Evolutionary conservation across 805 yeast species (phyloP).

Genomic region (Nakazawaea ernobii): DNA sequence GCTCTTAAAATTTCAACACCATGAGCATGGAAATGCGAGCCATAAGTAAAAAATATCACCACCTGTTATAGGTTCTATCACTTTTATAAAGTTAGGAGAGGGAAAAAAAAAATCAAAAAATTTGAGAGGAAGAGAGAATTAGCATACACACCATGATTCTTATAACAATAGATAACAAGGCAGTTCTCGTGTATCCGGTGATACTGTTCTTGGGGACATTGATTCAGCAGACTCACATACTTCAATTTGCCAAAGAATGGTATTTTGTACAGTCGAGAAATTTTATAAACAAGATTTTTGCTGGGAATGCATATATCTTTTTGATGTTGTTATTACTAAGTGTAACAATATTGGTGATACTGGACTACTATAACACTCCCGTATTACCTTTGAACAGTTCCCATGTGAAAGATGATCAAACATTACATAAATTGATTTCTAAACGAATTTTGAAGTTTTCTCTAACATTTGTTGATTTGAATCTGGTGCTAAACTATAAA

Average conservation of each 20-base stretch:
- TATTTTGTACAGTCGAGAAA: conserved; percentile 5
- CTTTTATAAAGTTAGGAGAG: too few species aligned
- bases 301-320: conserved; percentile 9
- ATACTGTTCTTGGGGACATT: conserved; percentile 3
- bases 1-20: too few species aligned
- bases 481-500: conserved; percentile 1
- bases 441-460: not conserved
- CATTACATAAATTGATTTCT: not conserved
- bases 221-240: conserved; percentile 2
- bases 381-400: conserved; percentile 1
- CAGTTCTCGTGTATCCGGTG: not conserved
- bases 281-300: conserved; percentile 7
- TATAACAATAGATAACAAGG: not conserved
- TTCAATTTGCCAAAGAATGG: conserved; percentile 4
- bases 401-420: not conserved
- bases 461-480: not conserved
- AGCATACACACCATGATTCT: not conserved
- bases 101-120: not conserved
- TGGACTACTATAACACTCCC: not conserved
- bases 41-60: too few species aligned
- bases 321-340: not conserved
- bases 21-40: too few species aligned
- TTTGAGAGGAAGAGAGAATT: not conserved
- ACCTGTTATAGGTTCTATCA: too few species aligned
- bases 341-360: not conserved